These are phyloP conservation scores for Curvularia hawaiiensis DNA, from an alignment of 2,329 filamentous ascomycete species.

Conservation along the genomic window DNA sequence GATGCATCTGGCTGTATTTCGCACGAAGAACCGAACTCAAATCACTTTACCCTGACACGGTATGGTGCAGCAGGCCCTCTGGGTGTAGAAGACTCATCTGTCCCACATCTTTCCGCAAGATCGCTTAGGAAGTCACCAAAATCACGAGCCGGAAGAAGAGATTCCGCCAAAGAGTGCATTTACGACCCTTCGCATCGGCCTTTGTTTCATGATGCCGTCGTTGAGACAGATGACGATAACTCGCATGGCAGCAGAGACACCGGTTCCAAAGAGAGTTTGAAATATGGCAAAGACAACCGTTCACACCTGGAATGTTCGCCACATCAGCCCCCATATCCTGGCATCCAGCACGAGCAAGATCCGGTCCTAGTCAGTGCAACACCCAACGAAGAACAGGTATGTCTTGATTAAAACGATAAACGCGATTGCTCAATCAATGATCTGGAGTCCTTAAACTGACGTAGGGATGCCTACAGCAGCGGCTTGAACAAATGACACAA, in stretches of 20 bases:
- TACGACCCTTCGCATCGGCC: neutral
- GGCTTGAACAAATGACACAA: neutral
- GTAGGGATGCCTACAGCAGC: neutral
- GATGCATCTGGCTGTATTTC: neutral
- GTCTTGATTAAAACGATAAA: neutral
- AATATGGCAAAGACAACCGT: neutral
- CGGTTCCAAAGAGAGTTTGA: constrained; percentile 5
- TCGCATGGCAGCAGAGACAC: neutral
- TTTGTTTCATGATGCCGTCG: neutral
- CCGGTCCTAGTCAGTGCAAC: constrained; percentile 8
- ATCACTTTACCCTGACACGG: constrained; percentile 3
- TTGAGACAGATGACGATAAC: neutral
- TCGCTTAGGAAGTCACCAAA: neutral
- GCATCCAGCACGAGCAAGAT: neutral
- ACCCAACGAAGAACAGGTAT: neutral
- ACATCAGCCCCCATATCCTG: neutral
- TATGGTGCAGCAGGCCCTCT: neutral
- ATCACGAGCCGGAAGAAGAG: neutral
- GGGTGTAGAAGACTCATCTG: neutral
- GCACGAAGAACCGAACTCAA: constrained; percentile 4
- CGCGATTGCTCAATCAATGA: neutral
- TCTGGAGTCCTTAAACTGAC: neutral
- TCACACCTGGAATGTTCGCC: constrained; percentile 4
- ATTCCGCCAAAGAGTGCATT: neutral
- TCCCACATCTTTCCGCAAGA: neutral